Evolutionary conservation across 169 alveolate genomes (phyloP).

Genomic region (Plasmodium billcollinsi): DNA sequence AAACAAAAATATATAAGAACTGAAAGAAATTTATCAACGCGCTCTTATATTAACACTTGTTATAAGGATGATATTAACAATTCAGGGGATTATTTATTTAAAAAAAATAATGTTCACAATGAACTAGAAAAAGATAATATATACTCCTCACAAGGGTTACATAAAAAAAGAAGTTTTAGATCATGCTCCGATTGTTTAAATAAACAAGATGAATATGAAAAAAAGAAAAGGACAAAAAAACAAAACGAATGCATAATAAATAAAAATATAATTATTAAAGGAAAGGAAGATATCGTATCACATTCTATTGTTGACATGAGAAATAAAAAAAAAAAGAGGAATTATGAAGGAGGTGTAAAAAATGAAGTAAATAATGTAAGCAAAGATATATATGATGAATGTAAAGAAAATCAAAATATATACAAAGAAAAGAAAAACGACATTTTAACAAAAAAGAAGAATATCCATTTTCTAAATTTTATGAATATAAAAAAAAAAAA

Average conservation of each 20-base stretch:
- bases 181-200: conserved; percentile 1
- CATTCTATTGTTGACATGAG: too few relatives aligned
- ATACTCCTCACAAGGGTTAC: neutral
- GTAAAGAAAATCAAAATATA: neutral
- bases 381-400: neutral
- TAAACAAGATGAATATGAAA: too few relatives aligned
- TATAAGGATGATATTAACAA: neutral
- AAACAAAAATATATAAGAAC: too few relatives aligned
- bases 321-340: too few relatives aligned
- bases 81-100: neutral
- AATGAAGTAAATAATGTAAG: too few relatives aligned
- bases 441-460: neutral
- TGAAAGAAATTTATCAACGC: neutral
- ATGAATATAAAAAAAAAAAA: conserved; percentile 13
- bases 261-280: too few relatives aligned
- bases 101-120: neutral
- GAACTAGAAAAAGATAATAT: neutral
- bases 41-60: neutral
- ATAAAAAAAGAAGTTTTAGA: conserved; percentile 36
- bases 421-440: neutral
- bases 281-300: too few relatives aligned
- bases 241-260: too few relatives aligned
- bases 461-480: neutral
- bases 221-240: too few relatives aligned
- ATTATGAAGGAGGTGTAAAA: too few relatives aligned